A percentile compares a stretch with the other conserved stretches of the same genome.
Evolutionary conservation across 106 monocot genomes (phyloP).

Genomic region (Acorus gramineus): DNA sequence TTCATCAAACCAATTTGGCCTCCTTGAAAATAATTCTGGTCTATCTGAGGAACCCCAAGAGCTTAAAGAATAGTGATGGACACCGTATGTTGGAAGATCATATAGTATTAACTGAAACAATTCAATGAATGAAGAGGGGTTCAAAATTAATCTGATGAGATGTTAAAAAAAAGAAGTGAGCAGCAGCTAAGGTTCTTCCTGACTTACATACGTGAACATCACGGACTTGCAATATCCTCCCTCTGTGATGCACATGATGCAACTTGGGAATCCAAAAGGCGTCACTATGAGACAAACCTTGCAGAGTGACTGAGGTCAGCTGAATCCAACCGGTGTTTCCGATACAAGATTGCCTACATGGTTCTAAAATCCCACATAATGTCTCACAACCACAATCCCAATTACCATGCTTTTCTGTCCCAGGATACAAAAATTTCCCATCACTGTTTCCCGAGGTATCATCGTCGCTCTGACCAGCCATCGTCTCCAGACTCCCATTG

Average conservation of each 20-base stretch:
- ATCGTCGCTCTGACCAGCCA: not conserved
- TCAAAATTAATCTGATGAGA: not conserved
- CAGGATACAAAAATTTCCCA: slow-evolving; percentile 4
- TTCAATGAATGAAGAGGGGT: slow-evolving; percentile 3
- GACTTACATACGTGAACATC: slow-evolving; percentile 93
- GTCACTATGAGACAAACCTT: slow-evolving; percentile 7
- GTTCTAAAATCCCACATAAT: slow-evolving; percentile 14
- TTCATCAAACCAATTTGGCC: slow-evolving; percentile 49
- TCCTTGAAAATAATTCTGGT: slow-evolving; percentile 14
- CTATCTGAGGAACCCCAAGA: slow-evolving; percentile 32
- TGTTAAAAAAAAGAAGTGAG: slow-evolving; percentile 1
- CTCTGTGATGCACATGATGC: slow-evolving; percentile 50
- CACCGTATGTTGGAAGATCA: slow-evolving; percentile 41
- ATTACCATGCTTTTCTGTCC: slow-evolving; percentile 7
- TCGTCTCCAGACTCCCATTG: slow-evolving; percentile 3
- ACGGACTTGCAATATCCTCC: slow-evolving; percentile 14
- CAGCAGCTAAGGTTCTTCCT: slow-evolving; percentile 1
- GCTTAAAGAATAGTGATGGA: slow-evolving; percentile 54
- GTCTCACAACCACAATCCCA: slow-evolving; percentile 31
- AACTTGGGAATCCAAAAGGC: slow-evolving; percentile 45
- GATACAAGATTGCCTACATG: slow-evolving; percentile 17
- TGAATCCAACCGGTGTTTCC: slow-evolving; percentile 47
- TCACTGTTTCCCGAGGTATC: not conserved
- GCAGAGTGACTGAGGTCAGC: slow-evolving; percentile 4
- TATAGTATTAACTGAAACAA: slow-evolving; percentile 61